These are phyloP conservation scores for Psilocybe sp. DNA, from an alignment of 768 basidiomycete genomes.

Conservation along the genomic window DNA sequence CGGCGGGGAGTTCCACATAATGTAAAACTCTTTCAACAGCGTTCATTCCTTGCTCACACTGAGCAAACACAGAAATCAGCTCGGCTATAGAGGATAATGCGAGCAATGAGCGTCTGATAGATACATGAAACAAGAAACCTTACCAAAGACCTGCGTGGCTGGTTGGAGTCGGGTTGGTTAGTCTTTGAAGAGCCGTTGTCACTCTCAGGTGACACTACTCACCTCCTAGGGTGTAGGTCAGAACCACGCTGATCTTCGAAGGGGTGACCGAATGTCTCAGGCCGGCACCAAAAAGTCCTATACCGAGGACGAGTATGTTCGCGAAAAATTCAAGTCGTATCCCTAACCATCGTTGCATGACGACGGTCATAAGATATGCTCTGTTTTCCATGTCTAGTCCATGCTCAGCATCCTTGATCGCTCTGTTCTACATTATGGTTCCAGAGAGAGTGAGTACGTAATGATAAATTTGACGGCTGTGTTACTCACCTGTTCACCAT, in stretches of 20 bases:
- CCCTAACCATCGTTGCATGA: conserved; percentile 64
- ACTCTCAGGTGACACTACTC: conserved; percentile 17
- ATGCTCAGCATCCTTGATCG: conserved; percentile 46
- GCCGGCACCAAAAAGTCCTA: conserved; percentile 66
- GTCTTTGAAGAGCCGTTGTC: neutral
- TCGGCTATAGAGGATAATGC: conserved; percentile 33
- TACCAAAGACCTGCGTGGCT: conserved; percentile 57
- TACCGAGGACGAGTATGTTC: conserved; percentile 66
- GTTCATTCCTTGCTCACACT: conserved; percentile 71
- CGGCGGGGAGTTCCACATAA: conserved; percentile 59
- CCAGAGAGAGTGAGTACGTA: neutral
- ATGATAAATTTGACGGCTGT: neutral
- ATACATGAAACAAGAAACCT: conserved; percentile 12
- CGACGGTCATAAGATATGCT: conserved; percentile 63
- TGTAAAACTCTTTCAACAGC: conserved; percentile 69
- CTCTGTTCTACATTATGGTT: conserved; percentile 33
- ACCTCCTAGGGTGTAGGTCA: conserved; percentile 55
- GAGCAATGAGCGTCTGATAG: conserved; percentile 1
- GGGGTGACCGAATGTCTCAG: conserved; percentile 55
- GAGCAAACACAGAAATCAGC: conserved; percentile 54
- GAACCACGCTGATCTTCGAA: conserved; percentile 59
- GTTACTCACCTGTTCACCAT: conserved; percentile 44
- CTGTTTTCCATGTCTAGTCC: conserved; percentile 59
- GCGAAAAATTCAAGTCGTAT: conserved; percentile 65
- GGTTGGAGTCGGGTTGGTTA: neutral